Evolutionary conservation across 176 grass and related monocot species (phyloP), one percentile per base, ranked within the genome.

Genomic region (Cenchrus americanus): DNA sequence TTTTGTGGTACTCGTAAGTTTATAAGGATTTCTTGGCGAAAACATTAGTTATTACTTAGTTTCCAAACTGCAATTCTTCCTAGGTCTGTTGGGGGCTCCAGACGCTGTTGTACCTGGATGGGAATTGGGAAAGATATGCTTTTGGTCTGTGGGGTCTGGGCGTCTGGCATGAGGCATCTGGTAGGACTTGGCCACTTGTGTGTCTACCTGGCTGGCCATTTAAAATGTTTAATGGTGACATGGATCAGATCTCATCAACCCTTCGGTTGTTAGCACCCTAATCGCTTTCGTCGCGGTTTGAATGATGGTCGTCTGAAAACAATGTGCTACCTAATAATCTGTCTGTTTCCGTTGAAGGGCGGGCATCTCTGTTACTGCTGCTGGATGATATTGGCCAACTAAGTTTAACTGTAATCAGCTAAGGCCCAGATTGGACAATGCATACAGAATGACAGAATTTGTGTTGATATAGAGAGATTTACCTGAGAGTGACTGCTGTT

Each of bases 401-500:
- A 76, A 79, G 77, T 83, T 62, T 11, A 51, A 48, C 41, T 75
- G 32, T 30, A 52, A 61, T 61, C 71, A 17, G 11, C n/a, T 27
- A 50, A 24, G 7, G 24, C 15, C 44, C 47, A 15, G 42, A 73
- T 85, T 84, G 77, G 63, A 72, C 50, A 79, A 70, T 40, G 76
- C 37, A 89, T 7, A 44, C 43, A 49, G 10, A 12, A 11, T 11
- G 9, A 49, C 54, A 72, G 40, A 47, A 41, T 60, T 5, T 30
- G 22, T 53, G 49, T 26, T 44, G 43, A 19, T n/a, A 71, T 21
- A 66, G 32, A 52, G 44, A 48, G 14, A 64, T 30, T 46, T 90
- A 94, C 95, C 92, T 95, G 65, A 95, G 84, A 81, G 82, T 90
- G 72, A 93, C 62, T 10, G 34, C 84, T 48, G 84, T 62, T 79